Evolutionary conservation across 2,329 filamentous ascomycete genomes (phyloP).

Genomic region (Nemania sp.): DNA sequence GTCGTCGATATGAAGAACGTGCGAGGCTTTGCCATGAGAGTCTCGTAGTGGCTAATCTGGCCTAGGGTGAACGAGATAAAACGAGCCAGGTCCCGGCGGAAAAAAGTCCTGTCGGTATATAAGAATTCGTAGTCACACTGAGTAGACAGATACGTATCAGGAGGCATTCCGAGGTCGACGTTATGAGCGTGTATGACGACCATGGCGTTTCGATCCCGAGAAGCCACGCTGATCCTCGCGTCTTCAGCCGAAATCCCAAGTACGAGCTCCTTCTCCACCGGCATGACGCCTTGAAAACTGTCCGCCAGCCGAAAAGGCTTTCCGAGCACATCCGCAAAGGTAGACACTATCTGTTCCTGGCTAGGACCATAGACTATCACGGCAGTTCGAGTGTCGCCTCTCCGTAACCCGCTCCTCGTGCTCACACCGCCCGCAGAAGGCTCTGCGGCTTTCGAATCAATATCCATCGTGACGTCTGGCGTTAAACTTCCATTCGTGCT

Average conservation of each 20-base stretch:
- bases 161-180: conserved; percentile 70
- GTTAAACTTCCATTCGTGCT: conserved; percentile 40
- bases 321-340: conserved; percentile 79
- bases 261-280: conserved; percentile 65
- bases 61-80: conserved; percentile 81
- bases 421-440: conserved; percentile 43
- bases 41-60: conserved; percentile 77
- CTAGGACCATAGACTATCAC: conserved; percentile 71
- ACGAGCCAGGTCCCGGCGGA: conserved; percentile 74
- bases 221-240: conserved; percentile 61
- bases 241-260: conserved; percentile 65
- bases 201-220: conserved; percentile 62
- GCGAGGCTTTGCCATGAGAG: conserved; percentile 74
- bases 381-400: conserved; percentile 62
- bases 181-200: conserved; percentile 78
- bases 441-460: conserved; percentile 31
- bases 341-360: conserved; percentile 73
- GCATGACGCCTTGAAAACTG: conserved; percentile 58
- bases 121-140: conserved; percentile 85
- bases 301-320: conserved; percentile 68
- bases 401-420: conserved; percentile 52
- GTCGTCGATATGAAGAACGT: conserved; percentile 89
- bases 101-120: conserved; percentile 74
- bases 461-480: conserved; percentile 34
- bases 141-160: conserved; percentile 67